Base-by-base conservation (phyloP, 1,284 basidiomycete species). In the Somion occarium region DNA sequence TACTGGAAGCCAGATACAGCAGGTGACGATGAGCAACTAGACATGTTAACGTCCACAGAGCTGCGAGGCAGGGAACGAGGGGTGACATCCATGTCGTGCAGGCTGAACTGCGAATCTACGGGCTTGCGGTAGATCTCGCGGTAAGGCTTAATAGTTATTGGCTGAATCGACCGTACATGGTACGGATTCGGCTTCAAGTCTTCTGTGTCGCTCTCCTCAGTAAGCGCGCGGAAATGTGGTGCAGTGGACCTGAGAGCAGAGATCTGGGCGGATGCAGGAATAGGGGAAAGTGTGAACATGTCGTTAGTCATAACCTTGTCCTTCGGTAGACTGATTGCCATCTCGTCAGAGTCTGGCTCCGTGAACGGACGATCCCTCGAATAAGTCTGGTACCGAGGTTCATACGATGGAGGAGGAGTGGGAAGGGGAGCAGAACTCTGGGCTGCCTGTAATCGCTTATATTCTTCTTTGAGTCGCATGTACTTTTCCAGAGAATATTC, bases 261-360 rank as follows among this genome's bases (percentile, higher is more conserved):
- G 18, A 68, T 55, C 18, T 68, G 55, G 5, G 62, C 53, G 18
- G 59, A 56, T 25, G 68, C 64, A 42, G 63, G 57, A 7, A 74
- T 65, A 46, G 72, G 72, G 3, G 72, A 73, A 3, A 73, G 65
- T 49, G 64, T 66, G 53, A 74, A 67, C 34, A 68, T 59, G 48
- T 59, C 58, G 22, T 67, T 68, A 15, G 67, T 60, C 2, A 13
- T n/a, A 34, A 18, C 39, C 19, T 41, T 41, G 9, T 41, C 20
- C 13, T 26, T 46, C 3, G 44, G 26, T n/a, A 27, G 44, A 34
- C 44, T 66, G 65, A 34, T 34, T 7, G 30, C 30, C 30, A 34
- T 34, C 30, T 7, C 30, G 15, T 34, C 30, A 7, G 30, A 34
- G 30, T 34, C 30, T 7, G n/a, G n/a, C n/a, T n/a, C n/a, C n/a